Evolutionary conservation across 352 stramenopile genomes (phyloP).

Genomic region (Pythium scleroteichum): DNA sequence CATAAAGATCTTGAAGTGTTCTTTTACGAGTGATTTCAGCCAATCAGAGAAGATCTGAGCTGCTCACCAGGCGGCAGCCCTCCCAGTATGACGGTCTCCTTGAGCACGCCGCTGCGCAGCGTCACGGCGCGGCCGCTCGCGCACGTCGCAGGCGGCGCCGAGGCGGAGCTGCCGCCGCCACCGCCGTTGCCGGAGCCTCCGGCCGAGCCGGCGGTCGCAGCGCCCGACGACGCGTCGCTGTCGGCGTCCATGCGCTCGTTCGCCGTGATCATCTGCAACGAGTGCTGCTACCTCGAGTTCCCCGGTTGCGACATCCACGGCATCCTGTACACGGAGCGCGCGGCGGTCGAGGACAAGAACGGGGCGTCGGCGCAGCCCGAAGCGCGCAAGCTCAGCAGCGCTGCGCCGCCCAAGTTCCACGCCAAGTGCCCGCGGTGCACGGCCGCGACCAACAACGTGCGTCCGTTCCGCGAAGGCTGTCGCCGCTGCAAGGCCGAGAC

Average conservation of each 20-base stretch:
- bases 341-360: slow-evolving; percentile 24
- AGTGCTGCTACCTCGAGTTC: slow-evolving; percentile 88
- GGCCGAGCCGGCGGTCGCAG: too few relatives aligned
- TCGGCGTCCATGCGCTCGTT: slow-evolving; percentile 59
- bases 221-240: not conserved
- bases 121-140: slow-evolving; percentile 32
- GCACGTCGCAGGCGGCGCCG: slow-evolving; percentile 21
- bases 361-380: slow-evolving; percentile 4
- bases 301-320: slow-evolving; percentile 86
- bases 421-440: slow-evolving; percentile 85
- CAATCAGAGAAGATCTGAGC: not conserved
- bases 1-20: slow-evolving; percentile 34
- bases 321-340: slow-evolving; percentile 73
- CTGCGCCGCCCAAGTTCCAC: slow-evolving; percentile 32
- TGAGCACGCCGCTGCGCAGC: slow-evolving; percentile 26
- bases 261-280: slow-evolving; percentile 77
- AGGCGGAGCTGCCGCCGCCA: slow-evolving; percentile 4
- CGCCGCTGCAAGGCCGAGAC: slow-evolving; percentile 78
- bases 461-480: slow-evolving; percentile 83
- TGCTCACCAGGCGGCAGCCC: too few relatives aligned
- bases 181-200: slow-evolving; percentile 4
- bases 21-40: slow-evolving; percentile 10
- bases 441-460: slow-evolving; percentile 79
- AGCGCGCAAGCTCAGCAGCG: not conserved
- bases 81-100: slow-evolving; percentile 26